Evolutionary conservation across 164 flowering plant species (phyloP).

Genomic region (Protea cynaroides): DNA sequence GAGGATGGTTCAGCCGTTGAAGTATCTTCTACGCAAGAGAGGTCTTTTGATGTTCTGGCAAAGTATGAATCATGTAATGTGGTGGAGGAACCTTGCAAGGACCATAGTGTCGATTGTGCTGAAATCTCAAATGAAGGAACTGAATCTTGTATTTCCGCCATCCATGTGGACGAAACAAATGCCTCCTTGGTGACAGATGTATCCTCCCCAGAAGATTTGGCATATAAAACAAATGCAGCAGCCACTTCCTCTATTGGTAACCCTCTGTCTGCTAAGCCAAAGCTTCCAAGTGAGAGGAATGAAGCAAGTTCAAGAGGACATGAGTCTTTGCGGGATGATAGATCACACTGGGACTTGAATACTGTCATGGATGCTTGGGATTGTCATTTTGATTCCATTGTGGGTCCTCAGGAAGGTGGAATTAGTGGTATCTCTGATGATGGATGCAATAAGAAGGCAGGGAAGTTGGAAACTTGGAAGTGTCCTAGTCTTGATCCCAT

Average conservation of each 20-base stretch:
- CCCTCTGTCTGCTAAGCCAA: slow-evolving; percentile 4
- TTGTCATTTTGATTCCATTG: slow-evolving; percentile 23
- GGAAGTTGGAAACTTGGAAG: slow-evolving; percentile 8
- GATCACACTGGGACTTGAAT: slow-evolving; percentile 68
- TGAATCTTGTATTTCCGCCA: background rate
- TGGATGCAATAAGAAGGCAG: slow-evolving; percentile 5
- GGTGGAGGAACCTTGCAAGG: slow-evolving; percentile 9
- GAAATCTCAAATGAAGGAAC: slow-evolving; percentile 16
- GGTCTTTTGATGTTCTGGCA: slow-evolving; percentile 5
- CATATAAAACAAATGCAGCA: slow-evolving; percentile 10
- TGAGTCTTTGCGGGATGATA: slow-evolving; percentile 29
- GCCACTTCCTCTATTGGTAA: slow-evolving; percentile 6
- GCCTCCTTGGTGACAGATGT: slow-evolving; percentile 6
- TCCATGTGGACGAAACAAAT: slow-evolving; percentile 3
- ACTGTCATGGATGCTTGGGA: slow-evolving; percentile 63
- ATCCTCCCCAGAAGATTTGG: slow-evolving; percentile 9
- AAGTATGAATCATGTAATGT: slow-evolving; percentile 9
- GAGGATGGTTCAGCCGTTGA: slow-evolving; percentile 15
- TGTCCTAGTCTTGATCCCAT: slow-evolving; percentile 30
- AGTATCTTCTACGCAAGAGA: slow-evolving; percentile 11
- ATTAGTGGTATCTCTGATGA: slow-evolving; percentile 1
- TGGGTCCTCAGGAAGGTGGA: slow-evolving; percentile 9
- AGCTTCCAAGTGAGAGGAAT: slow-evolving; percentile 11
- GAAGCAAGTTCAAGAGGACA: slow-evolving; percentile 9
- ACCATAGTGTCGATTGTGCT: slow-evolving; percentile 4